phyloP scores from a whole-genome alignment of 805 yeast genomes.

The Cyberlindnera maclurae region DNA sequence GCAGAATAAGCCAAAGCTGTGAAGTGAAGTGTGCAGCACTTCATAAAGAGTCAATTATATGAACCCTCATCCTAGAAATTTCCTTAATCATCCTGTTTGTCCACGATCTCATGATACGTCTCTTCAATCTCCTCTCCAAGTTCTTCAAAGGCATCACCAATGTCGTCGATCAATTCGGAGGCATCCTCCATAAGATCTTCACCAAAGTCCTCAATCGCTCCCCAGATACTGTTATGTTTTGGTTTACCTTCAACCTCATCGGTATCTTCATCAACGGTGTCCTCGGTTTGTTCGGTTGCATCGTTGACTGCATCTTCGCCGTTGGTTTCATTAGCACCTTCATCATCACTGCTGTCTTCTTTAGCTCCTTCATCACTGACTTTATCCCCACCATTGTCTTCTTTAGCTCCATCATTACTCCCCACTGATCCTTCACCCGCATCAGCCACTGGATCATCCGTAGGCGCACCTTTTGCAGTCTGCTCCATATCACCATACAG shows the following conservation, averaged over 20 bases:
- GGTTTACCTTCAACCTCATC: slow-evolving; percentile 1
- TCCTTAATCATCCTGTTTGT: slow-evolving; percentile 1
- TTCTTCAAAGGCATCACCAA: slow-evolving; percentile 14
- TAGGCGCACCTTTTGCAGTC: not conserved
- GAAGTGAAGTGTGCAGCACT: not conserved
- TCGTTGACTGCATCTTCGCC: not conserved
- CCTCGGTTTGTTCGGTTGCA: slow-evolving; percentile 5
- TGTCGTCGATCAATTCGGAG: slow-evolving; percentile 9
- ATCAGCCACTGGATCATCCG: no score
- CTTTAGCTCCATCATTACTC: not conserved
- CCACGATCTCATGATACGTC: slow-evolving; percentile 7
- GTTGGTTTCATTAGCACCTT: not conserved
- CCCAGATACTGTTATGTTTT: slow-evolving; percentile 22
- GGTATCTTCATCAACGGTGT: not conserved
- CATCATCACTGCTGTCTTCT: not conserved
- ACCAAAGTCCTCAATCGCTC: slow-evolving; percentile 20
- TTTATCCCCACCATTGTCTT: not conserved
- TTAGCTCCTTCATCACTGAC: no score
- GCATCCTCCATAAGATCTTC: slow-evolving; percentile 17
- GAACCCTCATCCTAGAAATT: not conserved
- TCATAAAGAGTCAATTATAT: not conserved
- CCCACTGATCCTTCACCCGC: not conserved
- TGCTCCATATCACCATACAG: slow-evolving; percentile 5
- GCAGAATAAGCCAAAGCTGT: slow-evolving; percentile 41
- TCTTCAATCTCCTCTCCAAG: slow-evolving; percentile 8